A percentile compares a stretch with the other conserved stretches of the same genome.
These are phyloP conservation scores for Naganishia albida DNA, from an alignment of 1,284 basidiomycete species.

Conservation along the genomic window DNA sequence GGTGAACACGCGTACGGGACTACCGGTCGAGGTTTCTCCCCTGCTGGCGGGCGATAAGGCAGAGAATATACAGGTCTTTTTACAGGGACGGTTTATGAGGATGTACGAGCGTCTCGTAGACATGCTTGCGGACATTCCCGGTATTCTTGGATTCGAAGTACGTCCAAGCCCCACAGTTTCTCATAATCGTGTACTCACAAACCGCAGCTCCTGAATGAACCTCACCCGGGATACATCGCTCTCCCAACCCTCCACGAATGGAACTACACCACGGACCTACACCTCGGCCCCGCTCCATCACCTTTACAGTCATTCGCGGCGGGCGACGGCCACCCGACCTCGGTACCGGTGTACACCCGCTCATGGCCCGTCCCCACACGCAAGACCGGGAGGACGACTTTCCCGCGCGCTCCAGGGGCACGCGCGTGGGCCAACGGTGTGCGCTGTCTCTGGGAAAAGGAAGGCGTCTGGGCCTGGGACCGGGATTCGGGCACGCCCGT, in stretches of 20 bases:
- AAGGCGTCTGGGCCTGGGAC: constrained; percentile 93
- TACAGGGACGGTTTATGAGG: constrained; percentile 79
- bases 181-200: not conserved
- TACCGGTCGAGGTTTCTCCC: constrained; percentile 45
- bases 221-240: constrained; percentile 87
- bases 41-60: constrained; percentile 41
- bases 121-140: constrained; percentile 70
- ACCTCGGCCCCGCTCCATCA: constrained; percentile 77
- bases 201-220: constrained; percentile 86
- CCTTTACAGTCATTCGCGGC: constrained; percentile 82
- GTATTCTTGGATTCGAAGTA: constrained; percentile 87
- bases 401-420: constrained; percentile 26
- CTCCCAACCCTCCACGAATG: constrained; percentile 76
- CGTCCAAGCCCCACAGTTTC: constrained; percentile 28
- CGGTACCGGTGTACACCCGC: constrained; percentile 71
- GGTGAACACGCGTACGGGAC: constrained; percentile 45
- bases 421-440: not conserved
- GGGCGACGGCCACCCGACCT: constrained; percentile 73
- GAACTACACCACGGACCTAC: constrained; percentile 90
- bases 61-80: constrained; percentile 73
- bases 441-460: constrained; percentile 80
- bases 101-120: constrained; percentile 72
- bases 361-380: constrained; percentile 82
- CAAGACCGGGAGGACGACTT: constrained; percentile 42
- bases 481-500: constrained; percentile 67